Evolutionary conservation across 345 rosid species (phyloP).

Genomic region (Dipteronia dyeriana): DNA sequence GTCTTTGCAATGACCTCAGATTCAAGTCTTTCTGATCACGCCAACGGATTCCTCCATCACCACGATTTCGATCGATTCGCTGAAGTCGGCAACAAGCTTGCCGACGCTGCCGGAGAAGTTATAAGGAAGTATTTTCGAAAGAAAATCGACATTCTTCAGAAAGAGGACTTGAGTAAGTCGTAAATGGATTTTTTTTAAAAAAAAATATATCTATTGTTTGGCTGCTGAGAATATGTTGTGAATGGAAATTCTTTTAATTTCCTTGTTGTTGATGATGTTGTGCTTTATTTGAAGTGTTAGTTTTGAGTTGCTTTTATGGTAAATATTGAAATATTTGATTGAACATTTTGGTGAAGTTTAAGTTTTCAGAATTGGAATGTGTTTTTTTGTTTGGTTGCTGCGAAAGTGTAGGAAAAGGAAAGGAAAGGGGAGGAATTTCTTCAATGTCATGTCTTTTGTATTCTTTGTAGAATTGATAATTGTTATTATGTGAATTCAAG

Average conservation of each 20-base stretch:
- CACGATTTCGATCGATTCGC: constrained; percentile 53
- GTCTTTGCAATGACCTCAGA: constrained; percentile 36
- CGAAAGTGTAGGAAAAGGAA: background rate
- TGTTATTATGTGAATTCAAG: background rate
- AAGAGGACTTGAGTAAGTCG: constrained; percentile 73
- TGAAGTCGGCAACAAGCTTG: constrained; percentile 59
- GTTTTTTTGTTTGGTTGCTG: background rate
- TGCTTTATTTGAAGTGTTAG: too few relatives aligned
- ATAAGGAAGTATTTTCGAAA: constrained; percentile 79
- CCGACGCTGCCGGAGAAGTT: constrained; percentile 89
- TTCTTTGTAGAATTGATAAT: background rate
- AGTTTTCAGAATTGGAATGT: background rate
- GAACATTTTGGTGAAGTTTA: background rate
- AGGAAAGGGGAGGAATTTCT: background rate
- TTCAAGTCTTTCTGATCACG: constrained; percentile 26
- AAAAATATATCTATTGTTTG: too few relatives aligned
- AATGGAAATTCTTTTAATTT: too few relatives aligned
- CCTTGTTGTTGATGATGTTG: too few relatives aligned
- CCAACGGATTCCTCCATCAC: constrained; percentile 13
- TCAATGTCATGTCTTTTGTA: background rate
- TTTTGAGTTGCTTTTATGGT: background rate
- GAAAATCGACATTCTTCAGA: constrained; percentile 80
- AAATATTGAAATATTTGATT: background rate
- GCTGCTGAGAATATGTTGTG: too few relatives aligned
- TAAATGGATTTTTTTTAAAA: too few relatives aligned